These are phyloP conservation scores for Athelia psychrophila DNA, from an alignment of 1,284 basidiomycete genomes.

Conservation along the genomic window DNA sequence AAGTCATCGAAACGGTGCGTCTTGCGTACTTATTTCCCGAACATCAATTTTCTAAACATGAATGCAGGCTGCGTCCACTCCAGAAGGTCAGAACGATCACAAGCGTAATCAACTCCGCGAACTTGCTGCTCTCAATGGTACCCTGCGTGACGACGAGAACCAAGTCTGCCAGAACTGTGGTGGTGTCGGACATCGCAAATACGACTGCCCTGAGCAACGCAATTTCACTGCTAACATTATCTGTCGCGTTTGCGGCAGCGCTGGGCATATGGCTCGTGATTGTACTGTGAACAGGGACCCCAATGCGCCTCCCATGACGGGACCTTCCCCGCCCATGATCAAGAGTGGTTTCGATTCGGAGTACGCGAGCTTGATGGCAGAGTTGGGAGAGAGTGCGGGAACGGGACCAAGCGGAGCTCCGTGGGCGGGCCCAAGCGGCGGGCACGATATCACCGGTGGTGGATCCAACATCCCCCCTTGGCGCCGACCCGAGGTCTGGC, in stretches of 20 bases:
- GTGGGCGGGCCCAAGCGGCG: slow-evolving; percentile 61
- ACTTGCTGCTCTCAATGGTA: slow-evolving; percentile 96
- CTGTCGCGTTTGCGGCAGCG: slow-evolving; percentile 93
- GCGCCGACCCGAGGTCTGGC: slow-evolving; percentile 85
- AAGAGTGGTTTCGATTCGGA: slow-evolving; percentile 92
- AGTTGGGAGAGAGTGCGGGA: slow-evolving; percentile 83
- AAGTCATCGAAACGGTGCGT: slow-evolving; percentile 95
- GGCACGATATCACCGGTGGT: slow-evolving; percentile 74
- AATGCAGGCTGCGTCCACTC: slow-evolving; percentile 90
- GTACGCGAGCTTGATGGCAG: slow-evolving; percentile 96
- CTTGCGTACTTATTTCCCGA: background rate
- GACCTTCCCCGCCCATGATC: slow-evolving; percentile 39
- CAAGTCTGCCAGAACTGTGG: slow-evolving; percentile 99
- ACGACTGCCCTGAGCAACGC: slow-evolving; percentile 94
- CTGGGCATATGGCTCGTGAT: slow-evolving; percentile 96
- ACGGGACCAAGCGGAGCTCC: slow-evolving; percentile 50
- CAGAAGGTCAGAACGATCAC: slow-evolving; percentile 99
- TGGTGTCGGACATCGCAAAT: slow-evolving; percentile 92
- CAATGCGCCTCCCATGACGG: slow-evolving; percentile 46
- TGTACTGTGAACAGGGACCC: slow-evolving; percentile 85
- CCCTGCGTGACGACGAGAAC: slow-evolving; percentile 98
- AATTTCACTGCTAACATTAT: slow-evolving; percentile 98
- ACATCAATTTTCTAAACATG: slow-evolving; percentile 9
- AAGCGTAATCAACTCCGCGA: slow-evolving; percentile 99
- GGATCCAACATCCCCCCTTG: slow-evolving; percentile 82